Evolutionary conservation across 2,329 filamentous ascomycete genomes (phyloP).

Genomic region (Fusarium devonianum): DNA sequence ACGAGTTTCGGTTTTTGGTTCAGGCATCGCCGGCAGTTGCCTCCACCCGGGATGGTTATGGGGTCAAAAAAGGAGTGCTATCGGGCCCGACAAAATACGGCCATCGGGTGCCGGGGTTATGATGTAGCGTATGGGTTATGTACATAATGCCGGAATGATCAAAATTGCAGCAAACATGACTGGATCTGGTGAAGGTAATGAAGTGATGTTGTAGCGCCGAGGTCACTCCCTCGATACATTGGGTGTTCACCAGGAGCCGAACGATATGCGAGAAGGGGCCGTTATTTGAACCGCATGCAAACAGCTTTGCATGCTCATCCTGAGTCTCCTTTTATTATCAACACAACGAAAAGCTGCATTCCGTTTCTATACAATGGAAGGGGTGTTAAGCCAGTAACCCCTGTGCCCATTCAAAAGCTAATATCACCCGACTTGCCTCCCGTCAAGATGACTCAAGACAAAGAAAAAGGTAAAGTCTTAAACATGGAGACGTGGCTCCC

Average conservation of each 20-base stretch:
- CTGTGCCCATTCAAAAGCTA: slow-evolving; percentile 15
- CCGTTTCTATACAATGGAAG: slow-evolving; percentile 3
- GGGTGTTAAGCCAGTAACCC: slow-evolving; percentile 4
- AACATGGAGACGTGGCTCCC: slow-evolving; percentile 6
- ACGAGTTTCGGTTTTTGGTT: slow-evolving; percentile 31
- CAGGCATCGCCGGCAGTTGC: slow-evolving; percentile 26
- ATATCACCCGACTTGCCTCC: too few species aligned
- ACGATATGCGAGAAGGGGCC: too few species aligned
- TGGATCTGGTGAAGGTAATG: not conserved
- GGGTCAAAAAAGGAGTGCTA: slow-evolving; percentile 34
- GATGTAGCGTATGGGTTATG: slow-evolving; percentile 40
- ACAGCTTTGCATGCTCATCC: slow-evolving; percentile 25
- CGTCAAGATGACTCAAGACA: too few species aligned
- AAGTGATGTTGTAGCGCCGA: too few species aligned
- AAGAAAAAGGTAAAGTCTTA: not conserved
- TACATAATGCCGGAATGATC: slow-evolving; percentile 43
- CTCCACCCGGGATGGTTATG: slow-evolving; percentile 26
- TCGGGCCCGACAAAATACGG: slow-evolving; percentile 22
- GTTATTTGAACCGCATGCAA: slow-evolving; percentile 28
- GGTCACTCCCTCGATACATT: too few species aligned
- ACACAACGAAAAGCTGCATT: slow-evolving; percentile 17
- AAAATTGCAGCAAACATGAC: slow-evolving; percentile 28
- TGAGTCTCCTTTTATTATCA: slow-evolving; percentile 32
- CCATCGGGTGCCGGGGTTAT: slow-evolving; percentile 35
- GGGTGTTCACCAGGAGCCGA: too few species aligned